These are phyloP conservation scores for Mortierella hygrophila DNA, from an alignment of 192 early-diverging fungal species.

Conservation along the genomic window DNA sequence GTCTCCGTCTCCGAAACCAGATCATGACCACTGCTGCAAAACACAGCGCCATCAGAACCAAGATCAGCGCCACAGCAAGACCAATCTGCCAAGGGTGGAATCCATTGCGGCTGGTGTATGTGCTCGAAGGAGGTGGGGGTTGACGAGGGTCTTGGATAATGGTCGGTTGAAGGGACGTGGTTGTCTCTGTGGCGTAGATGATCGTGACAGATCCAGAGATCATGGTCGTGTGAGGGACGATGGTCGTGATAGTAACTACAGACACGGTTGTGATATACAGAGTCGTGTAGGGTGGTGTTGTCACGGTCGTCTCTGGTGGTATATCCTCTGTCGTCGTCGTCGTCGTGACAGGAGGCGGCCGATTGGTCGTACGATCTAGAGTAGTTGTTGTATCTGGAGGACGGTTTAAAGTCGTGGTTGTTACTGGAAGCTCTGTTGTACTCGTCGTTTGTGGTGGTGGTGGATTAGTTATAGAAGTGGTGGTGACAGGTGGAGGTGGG, in stretches of 20 bases:
- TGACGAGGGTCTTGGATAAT: constrained; percentile 32
- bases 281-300: constrained; percentile 32
- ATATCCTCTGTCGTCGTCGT: constrained; percentile 8
- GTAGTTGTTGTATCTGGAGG: neutral
- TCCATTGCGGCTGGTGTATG: neutral
- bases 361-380: neutral
- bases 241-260: constrained; percentile 27
- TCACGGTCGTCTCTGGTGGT: neutral
- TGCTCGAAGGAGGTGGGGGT: constrained; percentile 10
- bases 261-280: constrained; percentile 36
- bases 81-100: constrained; percentile 24
- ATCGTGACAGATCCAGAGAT: constrained; percentile 27
- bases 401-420: neutral
- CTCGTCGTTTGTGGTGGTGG: too few relatives aligned
- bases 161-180: constrained; percentile 13
- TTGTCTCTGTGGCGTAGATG: constrained; percentile 5
- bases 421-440: neutral
- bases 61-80: constrained; percentile 5
- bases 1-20: constrained; percentile 18
- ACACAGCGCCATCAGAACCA: constrained; percentile 6
- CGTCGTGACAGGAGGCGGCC: neutral
- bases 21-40: neutral
- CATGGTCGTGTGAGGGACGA: constrained; percentile 27
- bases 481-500: neutral
- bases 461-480: neutral